Percentiles rank a stretch among this genome's conserved stretches.
phyloP scores from a whole-genome alignment of 1,284 basidiomycete species.

The Amylostereum areolatum region DNA sequence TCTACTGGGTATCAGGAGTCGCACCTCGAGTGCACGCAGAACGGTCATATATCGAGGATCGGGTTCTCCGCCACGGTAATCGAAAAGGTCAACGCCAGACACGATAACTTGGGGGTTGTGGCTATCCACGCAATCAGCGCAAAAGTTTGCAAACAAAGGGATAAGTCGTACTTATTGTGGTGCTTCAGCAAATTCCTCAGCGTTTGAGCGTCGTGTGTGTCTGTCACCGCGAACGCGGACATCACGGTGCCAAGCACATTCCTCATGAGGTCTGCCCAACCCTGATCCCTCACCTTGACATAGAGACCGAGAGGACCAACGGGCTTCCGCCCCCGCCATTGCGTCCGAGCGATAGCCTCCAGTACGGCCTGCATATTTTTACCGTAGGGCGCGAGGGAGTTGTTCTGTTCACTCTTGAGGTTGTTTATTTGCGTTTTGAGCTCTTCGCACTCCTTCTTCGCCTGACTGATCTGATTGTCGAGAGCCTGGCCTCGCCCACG shows the following conservation, averaged over 20 bases:
- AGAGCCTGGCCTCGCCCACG: conserved; percentile 7
- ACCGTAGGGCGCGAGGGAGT: conserved; percentile 59
- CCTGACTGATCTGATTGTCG: conserved; percentile 24
- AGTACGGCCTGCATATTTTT: conserved; percentile 57
- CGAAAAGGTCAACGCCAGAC: conserved; percentile 68
- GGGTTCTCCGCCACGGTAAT: conserved; percentile 68
- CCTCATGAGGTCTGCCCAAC: conserved; percentile 68
- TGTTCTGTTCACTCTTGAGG: conserved; percentile 43
- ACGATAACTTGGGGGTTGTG: conserved; percentile 51
- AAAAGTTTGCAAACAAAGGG: background rate
- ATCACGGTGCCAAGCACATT: conserved; percentile 58
- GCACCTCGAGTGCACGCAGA: conserved; percentile 78
- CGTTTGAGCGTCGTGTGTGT: conserved; percentile 58
- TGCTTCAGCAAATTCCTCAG: conserved; percentile 58
- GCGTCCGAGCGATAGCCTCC: conserved; percentile 43
- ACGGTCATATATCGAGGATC: conserved; percentile 61
- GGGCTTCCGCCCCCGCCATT: conserved; percentile 69
- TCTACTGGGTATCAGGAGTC: conserved; percentile 16
- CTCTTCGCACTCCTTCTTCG: conserved; percentile 35
- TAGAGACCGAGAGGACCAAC: conserved; percentile 83
- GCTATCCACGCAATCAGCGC: conserved; percentile 18
- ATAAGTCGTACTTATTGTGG: conserved; percentile 41
- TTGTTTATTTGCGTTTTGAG: conserved; percentile 41
- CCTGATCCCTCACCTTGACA: conserved; percentile 71
- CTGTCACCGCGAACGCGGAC: conserved; percentile 75